Percentiles rank a stretch among this genome's conserved stretches.
Conservation (phyloP, 331 rosid species). For the Telfairia occidentalis region DNA sequence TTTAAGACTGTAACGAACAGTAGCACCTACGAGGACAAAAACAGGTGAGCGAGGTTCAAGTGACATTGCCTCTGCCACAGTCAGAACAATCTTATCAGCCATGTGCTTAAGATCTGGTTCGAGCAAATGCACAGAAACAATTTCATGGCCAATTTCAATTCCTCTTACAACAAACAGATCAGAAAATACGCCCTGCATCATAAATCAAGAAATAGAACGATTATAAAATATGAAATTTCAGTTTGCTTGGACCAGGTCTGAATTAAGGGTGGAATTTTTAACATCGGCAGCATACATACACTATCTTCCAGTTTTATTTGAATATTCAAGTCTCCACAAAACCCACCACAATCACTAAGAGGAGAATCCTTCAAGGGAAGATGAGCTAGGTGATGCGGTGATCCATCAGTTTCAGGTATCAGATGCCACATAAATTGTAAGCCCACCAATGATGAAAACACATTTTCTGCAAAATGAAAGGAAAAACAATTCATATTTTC, state of each 20-base stretch:
- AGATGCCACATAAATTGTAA: slow-evolving; percentile 80
- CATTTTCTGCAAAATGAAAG: slow-evolving; percentile 60
- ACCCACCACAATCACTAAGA: slow-evolving; percentile 82
- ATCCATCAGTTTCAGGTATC: slow-evolving; percentile 40
- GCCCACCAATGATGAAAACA: slow-evolving; percentile 93
- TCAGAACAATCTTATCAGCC: slow-evolving; percentile 65
- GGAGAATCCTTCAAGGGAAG: slow-evolving; percentile 90
- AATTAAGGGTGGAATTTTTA: slow-evolving; percentile 14
- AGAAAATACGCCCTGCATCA: slow-evolving; percentile 84
- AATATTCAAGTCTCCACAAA: slow-evolving; percentile 77
- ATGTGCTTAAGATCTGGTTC: slow-evolving; percentile 52
- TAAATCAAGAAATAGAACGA: slow-evolving; percentile 8
- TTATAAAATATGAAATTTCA: background rate
- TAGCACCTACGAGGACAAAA: slow-evolving; percentile 71
- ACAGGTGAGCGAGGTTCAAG: slow-evolving; percentile 90
- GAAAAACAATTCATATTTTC: slow-evolving; percentile 14
- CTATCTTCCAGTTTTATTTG: slow-evolving; percentile 80
- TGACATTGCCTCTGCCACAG: slow-evolving; percentile 97
- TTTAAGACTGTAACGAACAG: slow-evolving; percentile 56
- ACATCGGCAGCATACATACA: slow-evolving; percentile 43
- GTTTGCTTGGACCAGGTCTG: background rate
- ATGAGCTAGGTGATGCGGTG: slow-evolving; percentile 64
- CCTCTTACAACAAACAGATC: slow-evolving; percentile 82
- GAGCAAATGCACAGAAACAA: slow-evolving; percentile 61
- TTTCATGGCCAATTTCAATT: slow-evolving; percentile 78